Evolutionary conservation across 1,284 basidiomycete species (phyloP), one percentile per base, ranked within the genome.

Genomic region (Fomitopsis betulina): DNA sequence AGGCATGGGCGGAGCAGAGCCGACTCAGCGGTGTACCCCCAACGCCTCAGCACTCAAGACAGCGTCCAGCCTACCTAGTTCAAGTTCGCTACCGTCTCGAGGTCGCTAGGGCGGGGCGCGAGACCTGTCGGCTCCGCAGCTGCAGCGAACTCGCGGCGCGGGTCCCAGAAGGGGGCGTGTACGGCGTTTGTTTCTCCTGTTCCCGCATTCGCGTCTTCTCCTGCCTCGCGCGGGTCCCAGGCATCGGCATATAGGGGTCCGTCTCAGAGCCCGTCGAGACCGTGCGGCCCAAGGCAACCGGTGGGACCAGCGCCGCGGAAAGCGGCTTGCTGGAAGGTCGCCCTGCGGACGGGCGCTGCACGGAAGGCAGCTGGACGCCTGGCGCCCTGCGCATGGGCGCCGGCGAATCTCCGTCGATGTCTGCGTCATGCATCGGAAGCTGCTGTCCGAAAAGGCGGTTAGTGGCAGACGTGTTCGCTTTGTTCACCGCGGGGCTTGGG

Each of bases 161-260:
- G 17, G 56, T 61, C 13, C 60, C 60, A 40, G 40, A n/a, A 6
- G 60, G 54, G 10, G 60, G 60, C 27, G 49, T 56, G 23, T 58
- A 61, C 12, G 56, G 49, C n/a, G 42, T 56, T n/a, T 38, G 40
- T 27, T 40, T 49, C 19, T 25, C 33, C 33, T 49, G 54, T 25
- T 58, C 57, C 37, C 12, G 32, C 54, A 13, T 40, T 12, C 54
- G 40, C 38, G 15, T 13, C 57, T 58, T 61, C 57, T 53, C 57
- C 37, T 58, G 53, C 15, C 54, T 52, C 37, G 60, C 60, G n/a
- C 60, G 60, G 13, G 60, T 61, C 30, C 60, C 60, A 10, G 47
- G 53, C 54, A 61, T 53, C 8, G 60, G 60, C 17, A 61, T 56
- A 17, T 52, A 49, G 39, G 45, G 25, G 25, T 58, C 59, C 27